Base-by-base conservation (phyloP, 164 flowering plant genomes). In the Liquidambar formosana region DNA sequence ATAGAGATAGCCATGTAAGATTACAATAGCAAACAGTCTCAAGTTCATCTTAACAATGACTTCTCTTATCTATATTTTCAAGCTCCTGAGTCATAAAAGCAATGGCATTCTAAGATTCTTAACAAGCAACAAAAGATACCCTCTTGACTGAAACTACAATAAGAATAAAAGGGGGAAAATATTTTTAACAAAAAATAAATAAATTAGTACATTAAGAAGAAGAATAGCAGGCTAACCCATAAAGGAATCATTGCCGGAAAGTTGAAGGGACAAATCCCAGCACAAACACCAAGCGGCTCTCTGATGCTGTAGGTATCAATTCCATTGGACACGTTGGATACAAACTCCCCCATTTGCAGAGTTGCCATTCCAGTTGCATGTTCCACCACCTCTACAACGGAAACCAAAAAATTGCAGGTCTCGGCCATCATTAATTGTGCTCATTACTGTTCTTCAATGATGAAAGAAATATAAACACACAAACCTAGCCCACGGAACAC, bases 231-330 rank as follows among this genome's bases (percentile, higher is more conserved):
- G 51, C 78, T 64, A 79, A 95, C 99, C 98, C 98, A 96, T 68
- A 89, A 79, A 8, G 94, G 90, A 72, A 86, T 81, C 94, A 89
- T 87, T 28, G 92, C 89, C 51, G 94, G 94, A 79, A 89, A 89
- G 70, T 86, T 82, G 76, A 85, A 88, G 51, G 94, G 87, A 65
- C 94, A 89, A 66, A 89, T 87, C 61, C 94, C 94, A 52, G 92
- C 90, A 80, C 94, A 89, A 73, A 89, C 88, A 72, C 94, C 94
- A 27, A 89, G 87, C 2, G 94, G 92, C 75, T 84, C 90, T 68
- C 90, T 85, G 21, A 88, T 66, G 79, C 92, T 89, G 73, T 81
- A 88, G 48, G 92, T 88, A 68, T 89, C 92, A 51, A 88, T 86
- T 63, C 90, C 94, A 81, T 68, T 77, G 18, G 90, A 80, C n/a